phyloP scores from a whole-genome alignment of 169 alveolate genomes.

The Babesia sp. region DNA sequence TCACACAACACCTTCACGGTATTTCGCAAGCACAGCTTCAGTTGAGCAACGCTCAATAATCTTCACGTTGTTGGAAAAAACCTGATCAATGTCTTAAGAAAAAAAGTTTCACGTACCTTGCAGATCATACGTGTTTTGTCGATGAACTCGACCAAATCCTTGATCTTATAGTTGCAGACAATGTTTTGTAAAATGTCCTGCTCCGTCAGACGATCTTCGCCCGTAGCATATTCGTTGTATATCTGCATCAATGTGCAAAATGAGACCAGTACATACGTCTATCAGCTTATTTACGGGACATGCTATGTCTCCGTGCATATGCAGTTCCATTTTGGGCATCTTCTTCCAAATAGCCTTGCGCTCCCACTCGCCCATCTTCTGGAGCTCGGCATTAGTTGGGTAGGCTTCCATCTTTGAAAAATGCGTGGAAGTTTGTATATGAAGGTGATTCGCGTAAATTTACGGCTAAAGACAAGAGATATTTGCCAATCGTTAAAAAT shows the following conservation, averaged over 20 bases:
- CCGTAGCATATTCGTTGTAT: constrained; percentile 3
- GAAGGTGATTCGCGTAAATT: background rate
- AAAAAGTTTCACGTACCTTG: constrained; percentile 29
- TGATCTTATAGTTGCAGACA: constrained; percentile 52
- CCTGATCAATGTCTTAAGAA: constrained; percentile 21
- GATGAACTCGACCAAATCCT: constrained; percentile 45
- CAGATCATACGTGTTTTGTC: constrained; percentile 43
- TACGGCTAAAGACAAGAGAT: background rate
- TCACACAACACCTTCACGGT: constrained; percentile 66
- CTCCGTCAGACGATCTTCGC: constrained; percentile 15
- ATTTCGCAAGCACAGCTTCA: constrained; percentile 54
- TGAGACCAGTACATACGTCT: background rate
- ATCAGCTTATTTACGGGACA: constrained; percentile 38
- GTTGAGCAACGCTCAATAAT: constrained; percentile 42
- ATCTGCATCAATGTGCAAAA: background rate
- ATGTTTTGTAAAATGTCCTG: constrained; percentile 40
- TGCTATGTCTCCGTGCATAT: constrained; percentile 57
- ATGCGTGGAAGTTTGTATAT: background rate
- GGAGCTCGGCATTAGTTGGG: constrained; percentile 45
- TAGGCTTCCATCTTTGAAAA: constrained; percentile 19
- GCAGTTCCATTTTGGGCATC: constrained; percentile 64
- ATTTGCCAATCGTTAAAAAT: background rate
- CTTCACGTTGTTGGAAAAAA: constrained; percentile 32
- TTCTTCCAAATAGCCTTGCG: constrained; percentile 62
- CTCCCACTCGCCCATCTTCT: constrained; percentile 54